Conservation (phyloP, 352 stramenopile genomes). For the Phytophthora sp. region DNA sequence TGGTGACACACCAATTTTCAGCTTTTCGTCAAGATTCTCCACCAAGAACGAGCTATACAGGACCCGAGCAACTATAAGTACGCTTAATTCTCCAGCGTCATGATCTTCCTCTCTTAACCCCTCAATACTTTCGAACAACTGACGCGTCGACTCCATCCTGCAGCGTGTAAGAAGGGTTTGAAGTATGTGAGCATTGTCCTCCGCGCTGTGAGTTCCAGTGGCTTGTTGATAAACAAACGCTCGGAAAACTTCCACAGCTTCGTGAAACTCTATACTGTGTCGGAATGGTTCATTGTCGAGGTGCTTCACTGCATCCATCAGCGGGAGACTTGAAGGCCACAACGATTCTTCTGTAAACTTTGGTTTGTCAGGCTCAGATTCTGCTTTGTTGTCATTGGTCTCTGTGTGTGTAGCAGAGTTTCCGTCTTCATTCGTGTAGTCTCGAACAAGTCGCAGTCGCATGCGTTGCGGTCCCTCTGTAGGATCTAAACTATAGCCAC, state of each 20-base stretch:
- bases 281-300: slow-evolving; percentile 29
- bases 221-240: slow-evolving; percentile 31
- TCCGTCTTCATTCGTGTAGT: slow-evolving; percentile 27
- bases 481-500: slow-evolving; percentile 51
- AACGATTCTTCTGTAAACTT: neutral
- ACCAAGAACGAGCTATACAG: slow-evolving; percentile 33
- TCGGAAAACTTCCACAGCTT: slow-evolving; percentile 57
- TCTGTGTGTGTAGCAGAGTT: neutral
- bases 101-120: no score
- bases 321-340: neutral
- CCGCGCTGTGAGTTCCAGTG: neutral
- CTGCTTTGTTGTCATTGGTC: neutral
- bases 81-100: neutral
- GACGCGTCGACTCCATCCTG: slow-evolving; percentile 25
- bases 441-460: slow-evolving; percentile 51
- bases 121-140: slow-evolving; percentile 7
- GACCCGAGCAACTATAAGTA: slow-evolving; percentile 21
- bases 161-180: slow-evolving; percentile 27
- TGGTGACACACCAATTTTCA: slow-evolving; percentile 22
- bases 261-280: slow-evolving; percentile 56
- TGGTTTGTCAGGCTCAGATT: neutral
- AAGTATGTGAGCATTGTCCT: slow-evolving; percentile 4
- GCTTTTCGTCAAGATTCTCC: neutral
- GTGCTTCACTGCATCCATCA: neutral
- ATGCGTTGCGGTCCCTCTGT: slow-evolving; percentile 64